Conservation (phyloP, 2,329 filamentous ascomycete genomes). For the Venturia aucupariae region DNA sequence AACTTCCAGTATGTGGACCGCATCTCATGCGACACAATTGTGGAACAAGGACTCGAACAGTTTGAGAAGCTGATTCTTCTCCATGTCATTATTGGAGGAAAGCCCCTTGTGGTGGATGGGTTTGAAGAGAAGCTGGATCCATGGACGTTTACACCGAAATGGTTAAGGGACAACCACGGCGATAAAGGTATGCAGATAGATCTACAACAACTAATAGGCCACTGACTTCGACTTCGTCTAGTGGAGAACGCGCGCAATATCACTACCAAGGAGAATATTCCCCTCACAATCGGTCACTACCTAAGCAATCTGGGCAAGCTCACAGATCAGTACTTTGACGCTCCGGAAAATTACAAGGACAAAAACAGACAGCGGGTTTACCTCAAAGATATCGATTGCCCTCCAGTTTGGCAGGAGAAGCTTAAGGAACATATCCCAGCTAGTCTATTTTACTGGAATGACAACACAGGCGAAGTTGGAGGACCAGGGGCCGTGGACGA, state of each 20-base stretch:
- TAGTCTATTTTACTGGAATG: conserved; percentile 83
- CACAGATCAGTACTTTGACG: conserved; percentile 66
- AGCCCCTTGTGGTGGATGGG: conserved; percentile 82
- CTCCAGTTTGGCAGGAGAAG: conserved; percentile 73
- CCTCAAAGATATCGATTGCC: conserved; percentile 94
- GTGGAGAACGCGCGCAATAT: conserved; percentile 83
- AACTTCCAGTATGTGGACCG: conserved; percentile 85
- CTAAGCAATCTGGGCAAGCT: conserved; percentile 77
- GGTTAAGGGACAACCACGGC: conserved; percentile 70
- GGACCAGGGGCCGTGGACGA: conserved; percentile 47
- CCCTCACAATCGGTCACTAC: conserved; percentile 84
- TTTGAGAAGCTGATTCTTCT: conserved; percentile 80
- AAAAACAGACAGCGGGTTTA: conserved; percentile 79
- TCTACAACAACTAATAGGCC: conserved; percentile 18
- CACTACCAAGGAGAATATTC: conserved; percentile 60
- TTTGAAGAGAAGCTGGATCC: conserved; percentile 69
- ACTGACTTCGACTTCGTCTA: conserved; percentile 32
- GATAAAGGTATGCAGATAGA: conserved; percentile 58
- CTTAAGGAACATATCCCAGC: conserved; percentile 70
- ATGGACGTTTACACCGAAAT: conserved; percentile 68
- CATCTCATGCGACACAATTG: conserved; percentile 69
- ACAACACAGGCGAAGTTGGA: conserved; percentile 53
- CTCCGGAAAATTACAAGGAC: conserved; percentile 64
- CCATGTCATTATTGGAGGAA: conserved; percentile 76
- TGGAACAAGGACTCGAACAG: conserved; percentile 62